phyloP scores from a whole-genome alignment of 352 stramenopile genomes.

The Pythium coloratum region DNA sequence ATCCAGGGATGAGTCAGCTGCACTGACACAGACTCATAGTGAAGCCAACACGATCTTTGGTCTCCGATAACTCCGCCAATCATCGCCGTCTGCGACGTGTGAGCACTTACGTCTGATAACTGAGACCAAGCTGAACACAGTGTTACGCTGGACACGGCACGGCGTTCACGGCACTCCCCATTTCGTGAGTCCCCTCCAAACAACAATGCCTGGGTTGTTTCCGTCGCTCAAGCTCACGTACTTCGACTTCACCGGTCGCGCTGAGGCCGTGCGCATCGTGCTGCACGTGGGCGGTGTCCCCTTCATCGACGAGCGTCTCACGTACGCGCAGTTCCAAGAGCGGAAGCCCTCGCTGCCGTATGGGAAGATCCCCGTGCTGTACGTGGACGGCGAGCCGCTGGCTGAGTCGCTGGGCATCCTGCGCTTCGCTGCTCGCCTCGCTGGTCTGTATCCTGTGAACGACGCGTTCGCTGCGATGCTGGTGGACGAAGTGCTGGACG shows the following conservation, averaged over 20 bases:
- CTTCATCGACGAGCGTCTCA: conserved; percentile 38
- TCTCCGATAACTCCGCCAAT: neutral
- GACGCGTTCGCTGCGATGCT: conserved; percentile 20
- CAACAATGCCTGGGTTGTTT: neutral
- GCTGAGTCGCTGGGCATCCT: conserved; percentile 54
- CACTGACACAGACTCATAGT: neutral
- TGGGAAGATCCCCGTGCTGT: conserved; percentile 30
- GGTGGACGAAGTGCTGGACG: conserved; percentile 32
- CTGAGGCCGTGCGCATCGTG: conserved; percentile 30
- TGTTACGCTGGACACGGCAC: neutral
- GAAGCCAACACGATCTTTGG: neutral
- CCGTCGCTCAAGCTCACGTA: conserved; percentile 32
- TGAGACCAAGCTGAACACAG: neutral
- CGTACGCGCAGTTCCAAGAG: conserved; percentile 24
- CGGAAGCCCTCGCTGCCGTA: conserved; percentile 31
- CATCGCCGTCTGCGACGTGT: neutral
- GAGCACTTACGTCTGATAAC: neutral
- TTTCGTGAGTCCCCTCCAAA: neutral
- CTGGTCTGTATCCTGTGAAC: conserved; percentile 31
- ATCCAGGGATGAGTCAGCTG: neutral
- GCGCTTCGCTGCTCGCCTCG: conserved; percentile 57
- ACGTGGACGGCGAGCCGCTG: conserved; percentile 44
- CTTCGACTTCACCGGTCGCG: conserved; percentile 34
- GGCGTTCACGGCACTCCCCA: neutral
- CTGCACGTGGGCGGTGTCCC: conserved; percentile 31